phyloP scores from a whole-genome alignment of 2,329 filamentous ascomycete genomes.

The Colletotrichum acutatum region DNA sequence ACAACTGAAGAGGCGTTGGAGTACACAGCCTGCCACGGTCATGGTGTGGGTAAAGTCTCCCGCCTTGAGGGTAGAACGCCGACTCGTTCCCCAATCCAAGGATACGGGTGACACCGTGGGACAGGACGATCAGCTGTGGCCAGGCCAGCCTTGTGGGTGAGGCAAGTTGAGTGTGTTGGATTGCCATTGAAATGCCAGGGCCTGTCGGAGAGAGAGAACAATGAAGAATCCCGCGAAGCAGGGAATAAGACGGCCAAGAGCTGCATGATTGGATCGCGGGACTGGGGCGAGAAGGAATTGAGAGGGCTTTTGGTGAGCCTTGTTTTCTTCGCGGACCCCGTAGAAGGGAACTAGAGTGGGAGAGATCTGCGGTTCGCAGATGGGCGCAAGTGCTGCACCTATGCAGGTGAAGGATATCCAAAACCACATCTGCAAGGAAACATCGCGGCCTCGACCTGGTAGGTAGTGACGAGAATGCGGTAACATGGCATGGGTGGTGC shows the following conservation, averaged over 20 bases:
- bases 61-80: neutral
- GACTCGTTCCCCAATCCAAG: neutral
- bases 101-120: constrained; percentile 15
- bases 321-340: constrained; percentile 8
- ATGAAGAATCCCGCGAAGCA: neutral
- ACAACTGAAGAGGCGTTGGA: neutral
- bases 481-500: neutral
- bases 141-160: neutral
- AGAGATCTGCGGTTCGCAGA: constrained; percentile 18
- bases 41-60: neutral
- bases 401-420: neutral
- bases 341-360: neutral
- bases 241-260: neutral
- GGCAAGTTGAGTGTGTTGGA: neutral
- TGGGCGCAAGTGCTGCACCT: neutral
- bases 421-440: neutral
- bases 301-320: constrained; percentile 5
- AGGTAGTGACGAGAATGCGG: neutral
- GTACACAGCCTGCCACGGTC: neutral
- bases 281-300: neutral
- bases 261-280: neutral
- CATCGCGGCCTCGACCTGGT: neutral
- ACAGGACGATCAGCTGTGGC: neutral
- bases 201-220: constrained; percentile 8
- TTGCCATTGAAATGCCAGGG: neutral